A percentile compares a stretch with the other conserved stretches of the same genome.
These are phyloP conservation scores for Termitomyces bulborhizus DNA, from an alignment of 768 basidiomycete genomes.

Conservation along the genomic window DNA sequence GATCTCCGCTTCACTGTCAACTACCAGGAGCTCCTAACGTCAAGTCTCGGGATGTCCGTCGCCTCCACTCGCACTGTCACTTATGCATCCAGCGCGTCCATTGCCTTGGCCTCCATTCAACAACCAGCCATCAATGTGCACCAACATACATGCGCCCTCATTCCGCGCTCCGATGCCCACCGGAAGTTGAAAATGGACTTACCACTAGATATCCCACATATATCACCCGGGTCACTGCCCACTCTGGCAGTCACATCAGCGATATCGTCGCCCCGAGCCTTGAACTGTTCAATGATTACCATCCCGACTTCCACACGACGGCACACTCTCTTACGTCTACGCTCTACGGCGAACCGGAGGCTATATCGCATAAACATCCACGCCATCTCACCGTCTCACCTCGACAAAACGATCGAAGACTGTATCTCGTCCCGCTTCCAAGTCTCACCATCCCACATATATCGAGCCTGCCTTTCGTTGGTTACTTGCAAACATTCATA, in stretches of 20 bases:
- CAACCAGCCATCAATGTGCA: too few species aligned
- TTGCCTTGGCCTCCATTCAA: too few species aligned
- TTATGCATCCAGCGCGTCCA: too few species aligned
- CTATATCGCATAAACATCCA: neutral
- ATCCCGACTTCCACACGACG: constrained; percentile 1
- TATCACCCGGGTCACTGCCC: neutral
- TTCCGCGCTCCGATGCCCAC: too few species aligned
- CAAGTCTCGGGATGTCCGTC: too few species aligned
- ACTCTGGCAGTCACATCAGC: neutral
- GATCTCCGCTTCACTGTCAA: too few species aligned
- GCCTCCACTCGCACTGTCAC: too few species aligned
- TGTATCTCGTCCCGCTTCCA: neutral
- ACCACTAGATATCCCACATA: too few species aligned
- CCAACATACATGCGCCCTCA: too few species aligned
- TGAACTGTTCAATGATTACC: neutral
- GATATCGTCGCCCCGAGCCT: neutral
- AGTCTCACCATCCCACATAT: constrained; percentile 11
- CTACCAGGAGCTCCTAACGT: too few species aligned
- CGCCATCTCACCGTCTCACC: neutral
- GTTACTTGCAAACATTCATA: constrained; percentile 39
- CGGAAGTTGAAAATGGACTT: too few species aligned
- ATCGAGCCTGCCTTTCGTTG: constrained; percentile 30
- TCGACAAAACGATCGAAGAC: neutral
- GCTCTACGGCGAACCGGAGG: constrained; percentile 1
- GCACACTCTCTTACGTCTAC: constrained; percentile 1